phyloP scores from a whole-genome alignment of 2,329 filamentous ascomycete species.

The Pleomassaria siparia region DNA sequence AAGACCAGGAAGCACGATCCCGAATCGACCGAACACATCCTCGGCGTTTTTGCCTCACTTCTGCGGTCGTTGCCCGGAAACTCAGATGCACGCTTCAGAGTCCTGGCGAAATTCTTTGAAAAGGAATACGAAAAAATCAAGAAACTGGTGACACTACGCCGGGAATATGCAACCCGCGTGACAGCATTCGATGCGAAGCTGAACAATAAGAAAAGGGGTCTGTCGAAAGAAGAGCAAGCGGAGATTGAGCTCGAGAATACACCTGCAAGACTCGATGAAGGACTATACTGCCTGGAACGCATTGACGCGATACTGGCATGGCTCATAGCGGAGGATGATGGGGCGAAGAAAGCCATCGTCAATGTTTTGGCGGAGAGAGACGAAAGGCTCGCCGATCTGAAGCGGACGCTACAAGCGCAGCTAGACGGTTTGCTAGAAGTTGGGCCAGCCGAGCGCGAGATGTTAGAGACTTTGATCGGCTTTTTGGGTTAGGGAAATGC shows the following conservation, averaged over 20 bases:
- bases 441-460: constrained; percentile 60
- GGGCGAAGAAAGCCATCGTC: constrained; percentile 66
- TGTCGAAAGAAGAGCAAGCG: constrained; percentile 62
- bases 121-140: constrained; percentile 85
- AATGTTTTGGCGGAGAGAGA: constrained; percentile 67
- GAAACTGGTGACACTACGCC: constrained; percentile 70
- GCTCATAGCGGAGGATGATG: constrained; percentile 85
- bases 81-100: constrained; percentile 76
- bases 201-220: constrained; percentile 55
- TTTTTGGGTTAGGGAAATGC: constrained; percentile 22
- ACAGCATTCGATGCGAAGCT: constrained; percentile 65
- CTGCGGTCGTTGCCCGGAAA: constrained; percentile 77
- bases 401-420: constrained; percentile 69
- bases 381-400: constrained; percentile 65
- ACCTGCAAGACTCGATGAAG: constrained; percentile 75
- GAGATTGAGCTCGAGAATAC: constrained; percentile 71
- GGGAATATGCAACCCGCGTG: constrained; percentile 68
- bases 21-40: constrained; percentile 72
- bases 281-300: constrained; percentile 75
- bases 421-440: constrained; percentile 58
- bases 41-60: constrained; percentile 82
- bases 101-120: constrained; percentile 92
- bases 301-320: constrained; percentile 86
- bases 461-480: constrained; percentile 60
- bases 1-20: constrained; percentile 76